Evolutionary conservation across 2,329 filamentous ascomycete genomes (phyloP).

Genomic region (Rutstroemia sp.): DNA sequence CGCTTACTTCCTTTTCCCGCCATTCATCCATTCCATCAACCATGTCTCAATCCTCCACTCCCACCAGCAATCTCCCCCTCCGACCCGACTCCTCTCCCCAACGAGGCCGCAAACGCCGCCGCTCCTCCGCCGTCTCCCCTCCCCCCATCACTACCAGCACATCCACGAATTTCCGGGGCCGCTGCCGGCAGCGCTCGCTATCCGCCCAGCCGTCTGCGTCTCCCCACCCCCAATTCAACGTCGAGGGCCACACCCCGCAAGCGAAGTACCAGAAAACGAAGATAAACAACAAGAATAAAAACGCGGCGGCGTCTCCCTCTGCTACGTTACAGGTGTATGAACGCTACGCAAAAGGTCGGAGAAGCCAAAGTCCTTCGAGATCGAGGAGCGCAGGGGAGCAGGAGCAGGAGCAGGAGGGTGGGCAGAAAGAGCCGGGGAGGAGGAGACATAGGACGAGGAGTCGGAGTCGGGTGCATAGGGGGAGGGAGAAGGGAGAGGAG

Average conservation of each 20-base stretch:
- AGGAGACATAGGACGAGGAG: constrained; percentile 20
- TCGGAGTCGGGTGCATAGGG: constrained; percentile 12
- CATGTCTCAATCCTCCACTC: not conserved
- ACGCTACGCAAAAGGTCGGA: constrained; percentile 2
- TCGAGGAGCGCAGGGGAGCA: constrained; percentile 3
- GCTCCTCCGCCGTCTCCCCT: constrained; percentile 14
- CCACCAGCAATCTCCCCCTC: not conserved
- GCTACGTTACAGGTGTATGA: not conserved
- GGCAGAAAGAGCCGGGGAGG: constrained; percentile 7
- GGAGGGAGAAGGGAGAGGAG: not conserved
- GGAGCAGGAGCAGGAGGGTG: not conserved
- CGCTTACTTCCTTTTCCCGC: not conserved
- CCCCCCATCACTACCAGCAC: constrained; percentile 12
- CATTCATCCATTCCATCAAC: not conserved
- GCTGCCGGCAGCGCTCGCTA: constrained; percentile 21
- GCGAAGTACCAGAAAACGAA: constrained; percentile 4
- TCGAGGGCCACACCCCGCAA: not conserved
- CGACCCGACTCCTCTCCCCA: constrained; percentile 5
- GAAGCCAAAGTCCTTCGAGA: constrained; percentile 19
- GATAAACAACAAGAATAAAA: not conserved
- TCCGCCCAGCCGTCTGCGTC: not conserved
- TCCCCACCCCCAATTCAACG: not conserved
- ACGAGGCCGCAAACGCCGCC: constrained; percentile 27
- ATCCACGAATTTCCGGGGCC: constrained; percentile 23
- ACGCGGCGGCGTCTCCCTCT: not conserved